Percentiles rank a stretch among this genome's conserved stretches.
phyloP scores from a whole-genome alignment of 768 basidiomycete genomes.

The Kwoniella newhampshirensis region DNA sequence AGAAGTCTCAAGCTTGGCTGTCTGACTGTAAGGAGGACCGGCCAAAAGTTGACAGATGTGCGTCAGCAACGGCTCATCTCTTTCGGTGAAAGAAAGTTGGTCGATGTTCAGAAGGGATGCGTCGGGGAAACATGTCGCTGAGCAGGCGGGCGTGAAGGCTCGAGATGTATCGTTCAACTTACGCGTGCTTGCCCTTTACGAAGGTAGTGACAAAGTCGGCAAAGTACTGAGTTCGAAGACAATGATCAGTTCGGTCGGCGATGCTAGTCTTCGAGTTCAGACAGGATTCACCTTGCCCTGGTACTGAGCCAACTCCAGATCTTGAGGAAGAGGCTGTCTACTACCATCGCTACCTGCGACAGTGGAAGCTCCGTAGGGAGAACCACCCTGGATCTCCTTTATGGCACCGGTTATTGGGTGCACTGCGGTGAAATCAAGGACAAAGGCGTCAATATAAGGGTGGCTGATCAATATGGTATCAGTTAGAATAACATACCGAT shows the following conservation, averaged over 20 bases:
- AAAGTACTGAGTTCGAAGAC: constrained; percentile 30
- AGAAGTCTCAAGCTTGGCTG: not conserved
- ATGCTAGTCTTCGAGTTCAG: not conserved
- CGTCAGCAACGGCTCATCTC: not conserved
- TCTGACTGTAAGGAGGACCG: not conserved
- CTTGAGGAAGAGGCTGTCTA: constrained; percentile 26
- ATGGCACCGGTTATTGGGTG: constrained; percentile 45
- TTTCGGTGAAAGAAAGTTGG: not conserved
- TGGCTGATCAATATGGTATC: not conserved
- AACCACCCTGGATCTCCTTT: constrained; percentile 57
- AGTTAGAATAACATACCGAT: constrained; percentile 56
- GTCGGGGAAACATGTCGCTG: too few species aligned
- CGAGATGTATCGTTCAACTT: constrained; percentile 7
- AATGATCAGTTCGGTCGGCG: not conserved
- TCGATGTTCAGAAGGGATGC: too few species aligned
- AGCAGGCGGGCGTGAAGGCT: too few species aligned
- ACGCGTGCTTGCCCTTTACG: constrained; percentile 32
- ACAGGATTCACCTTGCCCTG: constrained; percentile 36
- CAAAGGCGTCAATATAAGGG: not conserved
- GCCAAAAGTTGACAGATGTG: not conserved
- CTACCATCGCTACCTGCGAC: constrained; percentile 50
- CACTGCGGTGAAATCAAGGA: not conserved
- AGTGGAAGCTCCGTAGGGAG: constrained; percentile 70
- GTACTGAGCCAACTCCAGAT: constrained; percentile 32
- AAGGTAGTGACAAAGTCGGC: constrained; percentile 36